Base-by-base conservation (phyloP, 1,284 basidiomycete species). In the Mycena citricolor region DNA sequence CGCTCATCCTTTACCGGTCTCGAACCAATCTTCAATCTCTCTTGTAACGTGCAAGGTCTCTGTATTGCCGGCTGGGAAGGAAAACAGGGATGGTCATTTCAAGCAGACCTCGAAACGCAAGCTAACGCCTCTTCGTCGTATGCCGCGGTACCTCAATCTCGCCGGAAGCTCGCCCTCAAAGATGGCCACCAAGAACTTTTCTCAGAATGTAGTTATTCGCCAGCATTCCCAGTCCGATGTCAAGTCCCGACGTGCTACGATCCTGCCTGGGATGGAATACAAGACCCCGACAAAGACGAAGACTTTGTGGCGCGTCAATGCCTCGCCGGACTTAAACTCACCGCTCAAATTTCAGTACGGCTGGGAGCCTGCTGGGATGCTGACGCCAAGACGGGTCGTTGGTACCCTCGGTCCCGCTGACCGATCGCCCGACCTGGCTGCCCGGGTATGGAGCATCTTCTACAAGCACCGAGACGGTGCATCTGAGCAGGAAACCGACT, bases 371-470 rank as follows among this genome's bases (percentile, higher is more conserved):
- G n/a, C n/a, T n/a, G n/a, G n/a, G n/a, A n/a, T n/a, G n/a, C n/a
- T n/a, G n/a, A n/a, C n/a, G n/a, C n/a, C n/a, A n/a, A n/a, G n/a
- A n/a, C n/a, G n/a, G n/a, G n/a, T n/a, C n/a, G n/a, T n/a, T n/a
- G n/a, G n/a, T n/a, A n/a, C n/a, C n/a, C n/a, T n/a, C n/a, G n/a
- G n/a, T n/a, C n/a, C n/a, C n/a, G n/a, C n/a, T n/a, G n/a, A n/a
- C n/a, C n/a, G n/a, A n/a, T n/a, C 17, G 36, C 22, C 42, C n/a
- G 49, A 51, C 42, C 39, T 37, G 32, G 49, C 42, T 2, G 45
- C 49, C n/a, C 49, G 49, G 14, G 36, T 51, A 13, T 33, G 33
- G 10, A 51, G 49, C 38, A 42, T 37, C 16, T 48, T 51, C 25
- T 51, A 51, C 20, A 43, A 40, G 37, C 24, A 12, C 17, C 39